Percentiles rank a stretch among this genome's conserved stretches.
Evolutionary conservation across 345 rosid genomes (phyloP).

Genomic region (Eucalyptus rudis): DNA sequence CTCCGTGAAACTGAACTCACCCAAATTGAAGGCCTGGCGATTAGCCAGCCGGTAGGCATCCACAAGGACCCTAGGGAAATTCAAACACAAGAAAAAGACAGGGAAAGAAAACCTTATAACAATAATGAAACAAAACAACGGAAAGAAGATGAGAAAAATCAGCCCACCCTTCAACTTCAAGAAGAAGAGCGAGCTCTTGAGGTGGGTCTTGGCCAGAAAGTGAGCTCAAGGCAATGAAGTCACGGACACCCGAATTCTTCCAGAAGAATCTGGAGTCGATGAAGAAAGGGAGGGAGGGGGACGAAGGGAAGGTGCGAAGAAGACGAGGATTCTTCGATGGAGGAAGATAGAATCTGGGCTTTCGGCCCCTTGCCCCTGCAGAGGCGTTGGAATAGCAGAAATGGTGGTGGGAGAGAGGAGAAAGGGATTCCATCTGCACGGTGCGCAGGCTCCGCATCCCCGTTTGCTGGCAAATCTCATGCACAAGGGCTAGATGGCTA

Average conservation of each 20-base stretch:
- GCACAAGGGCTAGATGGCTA: neutral
- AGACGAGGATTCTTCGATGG: neutral
- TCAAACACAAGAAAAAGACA: neutral
- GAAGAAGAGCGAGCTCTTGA: conserved; percentile 58
- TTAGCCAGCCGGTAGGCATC: conserved; percentile 73
- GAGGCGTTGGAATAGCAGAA: neutral
- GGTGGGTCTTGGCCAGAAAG: conserved; percentile 21
- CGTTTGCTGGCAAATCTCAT: neutral
- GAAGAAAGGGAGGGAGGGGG: conserved; percentile 3
- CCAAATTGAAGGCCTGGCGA: conserved; percentile 79
- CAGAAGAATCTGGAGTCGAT: conserved; percentile 6
- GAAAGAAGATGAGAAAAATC: neutral
- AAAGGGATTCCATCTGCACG: neutral
- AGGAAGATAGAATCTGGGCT: neutral
- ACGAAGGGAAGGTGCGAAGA: conserved; percentile 1
- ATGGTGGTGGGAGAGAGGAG: neutral
- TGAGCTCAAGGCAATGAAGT: conserved; percentile 26
- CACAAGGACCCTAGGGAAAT: conserved; percentile 51
- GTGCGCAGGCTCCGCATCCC: neutral
- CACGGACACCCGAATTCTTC: conserved; percentile 3
- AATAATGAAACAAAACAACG: neutral
- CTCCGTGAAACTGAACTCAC: conserved; percentile 16
- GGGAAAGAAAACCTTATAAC: neutral
- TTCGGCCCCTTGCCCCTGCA: neutral
- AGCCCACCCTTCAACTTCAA: conserved; percentile 84